Base-by-base conservation (phyloP, 129 eudicot genomes). In the Chrysanthemum seticuspe region DNA sequence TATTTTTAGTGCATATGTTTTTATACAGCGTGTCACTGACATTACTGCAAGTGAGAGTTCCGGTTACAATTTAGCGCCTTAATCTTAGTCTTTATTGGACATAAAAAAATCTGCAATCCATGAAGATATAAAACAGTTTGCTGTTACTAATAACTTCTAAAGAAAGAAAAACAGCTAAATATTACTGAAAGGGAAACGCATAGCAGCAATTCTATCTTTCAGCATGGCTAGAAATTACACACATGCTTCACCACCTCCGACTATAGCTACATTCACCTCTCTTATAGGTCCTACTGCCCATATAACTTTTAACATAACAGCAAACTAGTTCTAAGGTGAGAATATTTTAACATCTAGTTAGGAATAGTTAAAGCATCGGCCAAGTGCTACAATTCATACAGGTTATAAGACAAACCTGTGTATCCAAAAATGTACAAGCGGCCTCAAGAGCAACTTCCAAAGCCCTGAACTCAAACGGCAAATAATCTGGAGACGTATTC, bases 381-480 rank as follows among this genome's bases (percentile, higher is more conserved):
- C 13, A 23, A 34, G 54, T 67, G 11, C 69, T 61, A 13, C 8
- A 5, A 69, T 56, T 64, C 16, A 18, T 12, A 14, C 19, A 25
- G 54, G 71, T 25, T 74, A 54, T 70, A 15, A 31, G 59, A 82
- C 68, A 44, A 73, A 95, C 99, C 99, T 95, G 99, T 56, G 97
- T 83, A 74, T 95, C 99, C 66, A 95, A 84, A 88, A 86, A 90
- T 10, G 97, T 91, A 78, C 99, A 95, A 64, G 97, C 97, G 71
- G 97, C 95, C 76, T 95, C 97, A 65, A 95, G 78, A 68, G 99
- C 97, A 73, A 95, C 96, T 88, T 95, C 99, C 58, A 95, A 86
- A 54, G 97, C 99, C 77, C 92, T 91, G 61, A 95, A 95, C 85
- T 95, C 99, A 88, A 95, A 95, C 1, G 99, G 97, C 86, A 95